A percentile compares a stretch with the other conserved stretches of the same genome.
Evolutionary conservation across 495 filamentous ascomycete species (phyloP).

Genomic region (Paragyromitra xinjiangensis): DNA sequence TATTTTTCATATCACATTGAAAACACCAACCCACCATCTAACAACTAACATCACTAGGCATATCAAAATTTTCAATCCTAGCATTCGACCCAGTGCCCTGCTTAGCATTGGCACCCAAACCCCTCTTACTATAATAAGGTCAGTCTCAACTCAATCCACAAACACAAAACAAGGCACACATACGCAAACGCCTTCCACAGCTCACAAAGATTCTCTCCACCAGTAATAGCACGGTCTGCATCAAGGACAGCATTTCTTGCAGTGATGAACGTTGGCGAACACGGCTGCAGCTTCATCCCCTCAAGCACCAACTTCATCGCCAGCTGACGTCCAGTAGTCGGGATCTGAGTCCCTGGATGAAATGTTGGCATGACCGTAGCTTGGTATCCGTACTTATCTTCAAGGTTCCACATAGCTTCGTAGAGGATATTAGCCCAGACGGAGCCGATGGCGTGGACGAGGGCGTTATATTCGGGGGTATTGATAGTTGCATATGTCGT

Average conservation of each 20-base stretch:
- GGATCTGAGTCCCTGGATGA: slow-evolving; percentile 60
- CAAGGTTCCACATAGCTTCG: slow-evolving; percentile 65
- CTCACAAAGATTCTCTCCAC: slow-evolving; percentile 64
- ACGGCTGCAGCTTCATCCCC: slow-evolving; percentile 67
- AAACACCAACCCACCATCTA: neutral
- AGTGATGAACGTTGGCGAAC: slow-evolving; percentile 64
- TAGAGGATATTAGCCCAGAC: slow-evolving; percentile 67
- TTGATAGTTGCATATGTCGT: slow-evolving; percentile 62
- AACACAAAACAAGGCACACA: neutral
- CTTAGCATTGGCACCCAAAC: slow-evolving; percentile 24
- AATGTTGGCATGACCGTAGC: slow-evolving; percentile 60
- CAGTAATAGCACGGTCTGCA: slow-evolving; percentile 64
- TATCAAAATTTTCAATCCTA: slow-evolving; percentile 37
- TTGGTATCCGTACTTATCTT: slow-evolving; percentile 64
- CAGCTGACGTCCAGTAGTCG: slow-evolving; percentile 64
- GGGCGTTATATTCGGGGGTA: slow-evolving; percentile 48
- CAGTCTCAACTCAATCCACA: neutral
- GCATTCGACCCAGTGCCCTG: slow-evolving; percentile 38
- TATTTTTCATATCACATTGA: neutral
- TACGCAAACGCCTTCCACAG: slow-evolving; percentile 66
- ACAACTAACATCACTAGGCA: slow-evolving; percentile 21
- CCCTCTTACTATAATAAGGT: slow-evolving; percentile 27
- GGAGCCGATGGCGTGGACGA: slow-evolving; percentile 63
- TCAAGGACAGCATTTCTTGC: slow-evolving; percentile 66
- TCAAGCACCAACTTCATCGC: slow-evolving; percentile 65